Evolutionary conservation across 805 yeast genomes (phyloP), one percentile per base, ranked within the genome.

Genomic region (Helenozyma baotianmanensis): DNA sequence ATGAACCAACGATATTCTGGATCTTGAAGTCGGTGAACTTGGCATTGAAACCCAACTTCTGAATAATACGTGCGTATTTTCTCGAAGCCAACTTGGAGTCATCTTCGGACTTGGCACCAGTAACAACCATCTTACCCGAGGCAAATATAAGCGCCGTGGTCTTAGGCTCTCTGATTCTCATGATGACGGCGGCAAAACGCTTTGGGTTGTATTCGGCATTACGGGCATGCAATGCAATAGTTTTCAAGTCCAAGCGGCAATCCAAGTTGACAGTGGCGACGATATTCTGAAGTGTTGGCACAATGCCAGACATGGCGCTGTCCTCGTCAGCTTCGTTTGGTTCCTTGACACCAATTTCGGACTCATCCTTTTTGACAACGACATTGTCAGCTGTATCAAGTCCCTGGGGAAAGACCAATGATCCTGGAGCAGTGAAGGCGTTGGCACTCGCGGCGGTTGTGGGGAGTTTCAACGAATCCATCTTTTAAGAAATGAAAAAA

Each of bases 101-200:
- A 57, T 92, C 97, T 60, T 92, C 98, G 23, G 95, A 83, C 62
- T 92, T 92, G 15, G 98, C 98, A 76, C 98, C 98, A 19, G 97
- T 92, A 11, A 92, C 98, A 48, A 92, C 98, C 98, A 92, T 92
- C 62, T 92, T 92, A 53, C 98, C 98, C 2, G 97, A 88, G 2
- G 98, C 98, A 61, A 92, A 92, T 46, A 92, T 92, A 48, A 92
- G 72, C 0, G 98, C 97, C 2, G 98, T 92, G 1, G 98, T 92
- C 61, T 92, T 92, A 12, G 98, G 98, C 60, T 92, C 98, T 63
- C 98, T 78, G 50, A 92, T 92, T 73, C 98, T 85, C 98, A 92
- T 92, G 50, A 92, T 92, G 30, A 92, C 98, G 38, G 98, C 98
- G 10, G 98, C 98, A 69, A 92, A 92, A 70, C 98, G 95, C 54